Conservation (phyloP, 805 yeast species). For the Jamesozyma hellenica region DNA sequence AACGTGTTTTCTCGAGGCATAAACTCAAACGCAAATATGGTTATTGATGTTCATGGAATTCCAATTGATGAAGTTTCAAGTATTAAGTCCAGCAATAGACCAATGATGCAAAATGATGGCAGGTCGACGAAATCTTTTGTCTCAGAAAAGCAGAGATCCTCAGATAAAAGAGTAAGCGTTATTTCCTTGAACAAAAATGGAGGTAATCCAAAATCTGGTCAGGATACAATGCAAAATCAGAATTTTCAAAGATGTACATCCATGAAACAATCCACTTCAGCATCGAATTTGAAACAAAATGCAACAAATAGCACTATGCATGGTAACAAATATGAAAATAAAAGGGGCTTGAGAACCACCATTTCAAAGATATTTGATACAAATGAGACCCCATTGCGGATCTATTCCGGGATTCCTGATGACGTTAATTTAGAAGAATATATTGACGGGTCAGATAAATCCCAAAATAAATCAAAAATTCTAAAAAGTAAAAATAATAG, state of each 20-base stretch:
- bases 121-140: constrained; percentile 20
- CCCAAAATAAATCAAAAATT: not conserved
- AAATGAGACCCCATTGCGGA: constrained; percentile 59
- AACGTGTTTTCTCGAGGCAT: constrained; percentile 1
- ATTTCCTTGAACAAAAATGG: constrained; percentile 11
- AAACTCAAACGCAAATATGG: constrained; percentile 1
- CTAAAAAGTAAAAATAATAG: constrained; percentile 2
- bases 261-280: constrained; percentile 11
- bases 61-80: constrained; percentile 15
- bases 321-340: not conserved
- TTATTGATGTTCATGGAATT: constrained; percentile 2
- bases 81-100: constrained; percentile 10
- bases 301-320: constrained; percentile 1
- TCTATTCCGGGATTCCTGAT: constrained; percentile 64
- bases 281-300: constrained; percentile 11
- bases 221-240: constrained; percentile 2
- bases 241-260: constrained; percentile 1
- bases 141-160: constrained; percentile 17
- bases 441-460: constrained; percentile 32
- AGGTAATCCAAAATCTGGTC: not conserved
- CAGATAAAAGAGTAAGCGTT: constrained; percentile 20
- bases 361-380: constrained; percentile 66
- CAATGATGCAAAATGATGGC: constrained; percentile 9
- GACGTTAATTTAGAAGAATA: constrained; percentile 39
- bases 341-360: constrained; percentile 46